Conservation (phyloP, 2,329 filamentous ascomycete species). For the Dothiorella sarmentorum region DNA sequence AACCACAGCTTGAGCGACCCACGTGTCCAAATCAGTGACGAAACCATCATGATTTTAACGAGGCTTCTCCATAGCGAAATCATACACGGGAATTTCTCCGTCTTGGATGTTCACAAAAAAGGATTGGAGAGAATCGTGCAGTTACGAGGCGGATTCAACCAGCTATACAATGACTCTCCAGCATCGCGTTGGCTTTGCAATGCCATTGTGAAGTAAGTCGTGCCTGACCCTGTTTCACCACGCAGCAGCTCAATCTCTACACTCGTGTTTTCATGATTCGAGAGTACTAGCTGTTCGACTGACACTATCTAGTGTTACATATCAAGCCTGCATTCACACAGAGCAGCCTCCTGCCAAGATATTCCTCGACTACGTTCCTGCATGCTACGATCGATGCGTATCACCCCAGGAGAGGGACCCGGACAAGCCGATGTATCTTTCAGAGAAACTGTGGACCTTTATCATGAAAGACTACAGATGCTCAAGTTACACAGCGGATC, state of each 20-base stretch:
- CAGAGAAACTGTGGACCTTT: background rate
- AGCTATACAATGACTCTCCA: background rate
- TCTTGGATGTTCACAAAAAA: conserved; percentile 2
- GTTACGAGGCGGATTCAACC: background rate
- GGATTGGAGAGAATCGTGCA: conserved; percentile 2
- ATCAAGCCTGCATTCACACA: conserved; percentile 1
- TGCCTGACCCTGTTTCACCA: background rate
- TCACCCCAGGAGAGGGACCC: background rate
- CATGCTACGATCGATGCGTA: background rate
- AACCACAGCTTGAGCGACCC: conserved; percentile 1
- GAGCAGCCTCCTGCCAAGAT: conserved; percentile 2
- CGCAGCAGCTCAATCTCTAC: no score
- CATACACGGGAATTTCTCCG: background rate
- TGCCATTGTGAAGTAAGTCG: background rate
- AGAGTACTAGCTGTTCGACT: background rate
- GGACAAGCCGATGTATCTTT: background rate
- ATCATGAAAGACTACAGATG: conserved; percentile 6
- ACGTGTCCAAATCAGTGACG: background rate
- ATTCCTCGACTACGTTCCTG: background rate
- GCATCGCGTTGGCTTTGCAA: conserved; percentile 9
- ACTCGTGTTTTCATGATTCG: no score
- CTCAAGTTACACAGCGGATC: background rate
- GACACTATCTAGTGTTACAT: background rate
- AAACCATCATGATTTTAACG: conserved; percentile 6
- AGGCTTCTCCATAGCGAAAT: background rate